Evolutionary conservation across 1,139 yeast genomes (phyloP), one percentile per base, ranked within the genome.

Genomic region (Sugiyamaella japonica): DNA sequence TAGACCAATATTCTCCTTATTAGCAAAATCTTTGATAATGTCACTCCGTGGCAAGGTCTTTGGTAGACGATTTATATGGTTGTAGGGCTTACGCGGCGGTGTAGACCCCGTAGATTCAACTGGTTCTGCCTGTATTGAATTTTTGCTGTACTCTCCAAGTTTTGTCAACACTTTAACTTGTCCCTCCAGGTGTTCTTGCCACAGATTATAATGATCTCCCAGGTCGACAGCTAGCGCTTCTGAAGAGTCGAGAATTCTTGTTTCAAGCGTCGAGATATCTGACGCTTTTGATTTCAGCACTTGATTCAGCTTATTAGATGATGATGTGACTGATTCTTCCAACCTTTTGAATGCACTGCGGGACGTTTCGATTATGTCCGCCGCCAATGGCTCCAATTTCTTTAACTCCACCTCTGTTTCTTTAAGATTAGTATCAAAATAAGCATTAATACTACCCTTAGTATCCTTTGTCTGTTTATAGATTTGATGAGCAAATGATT

Each of bases 401-500:
- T 3, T 20, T 3, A 20, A 6, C 25, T 20, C 25, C 25, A 3
- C 6, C 25, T 45, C 23, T 6, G 32, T 7, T 5, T 36, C 41
- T 17, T 36, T 25, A 16, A 45, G 17, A 15, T 45, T 36, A 12
- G n/a, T n/a, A 3, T 37, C 16, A 2, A 45, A 36, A 36, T 45
- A 42, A n/a, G 23, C 15, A 13, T 12, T 36, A 23, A 45, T 23
- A 25, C 13, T 23, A 8, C 28, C 32, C 13, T 45, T 45, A 7
- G 36, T 45, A 8, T 45, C 49, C 10, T 45, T 45, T 15, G 40
- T 45, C n/a, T 45, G 49, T 15, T 28, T 16, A 28, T 45, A 45
- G 7, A 45, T 45, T 7, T 36, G 49, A 20, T 45, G 49, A n/a
- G 49, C 49, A 28, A 45, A 45, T 8, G 49, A 34, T 45, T 45